A percentile compares a stretch with the other conserved stretches of the same genome.
Evolutionary conservation across 1,284 basidiomycete genomes (phyloP).

Genomic region (Naganishia liquefaciens): DNA sequence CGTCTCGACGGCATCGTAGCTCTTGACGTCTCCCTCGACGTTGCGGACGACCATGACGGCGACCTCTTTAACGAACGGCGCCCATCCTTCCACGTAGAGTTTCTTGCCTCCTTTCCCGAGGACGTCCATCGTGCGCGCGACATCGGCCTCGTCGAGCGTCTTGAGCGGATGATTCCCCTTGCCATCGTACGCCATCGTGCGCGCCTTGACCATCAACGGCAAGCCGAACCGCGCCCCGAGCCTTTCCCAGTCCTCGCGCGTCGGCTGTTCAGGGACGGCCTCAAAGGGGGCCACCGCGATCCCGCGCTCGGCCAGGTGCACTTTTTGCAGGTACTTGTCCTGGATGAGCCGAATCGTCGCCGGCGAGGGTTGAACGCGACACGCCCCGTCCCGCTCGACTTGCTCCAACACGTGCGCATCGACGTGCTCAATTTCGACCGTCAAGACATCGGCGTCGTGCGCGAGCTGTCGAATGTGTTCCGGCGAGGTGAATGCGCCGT

Average conservation of each 20-base stretch:
- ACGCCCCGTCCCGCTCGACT: conserved; percentile 59
- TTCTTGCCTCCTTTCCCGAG: conserved; percentile 60
- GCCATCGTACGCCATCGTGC: conserved; percentile 94
- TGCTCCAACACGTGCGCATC: conserved; percentile 74
- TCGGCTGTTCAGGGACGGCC: conserved; percentile 55
- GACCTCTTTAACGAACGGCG: conserved; percentile 84
- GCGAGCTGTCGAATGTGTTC: conserved; percentile 80
- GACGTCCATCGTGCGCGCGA: conserved; percentile 65
- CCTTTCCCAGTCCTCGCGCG: conserved; percentile 60
- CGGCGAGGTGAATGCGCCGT: conserved; percentile 85
- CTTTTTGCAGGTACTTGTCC: conserved; percentile 91
- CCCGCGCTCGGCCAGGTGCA: conserved; percentile 63
- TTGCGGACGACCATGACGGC: conserved; percentile 97
- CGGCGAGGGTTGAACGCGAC: conserved; percentile 82
- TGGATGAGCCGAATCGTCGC: conserved; percentile 85
- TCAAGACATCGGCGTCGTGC: conserved; percentile 79
- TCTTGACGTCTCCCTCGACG: conserved; percentile 68
- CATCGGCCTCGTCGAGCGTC: conserved; percentile 57
- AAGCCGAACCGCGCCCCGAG: conserved; percentile 68
- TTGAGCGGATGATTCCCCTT: conserved; percentile 85
- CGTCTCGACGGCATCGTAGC: conserved; percentile 94
- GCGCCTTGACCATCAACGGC: conserved; percentile 94
- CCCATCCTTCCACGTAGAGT: conserved; percentile 90
- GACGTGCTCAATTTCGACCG: conserved; percentile 98
- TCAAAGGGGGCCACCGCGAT: conserved; percentile 76